These are phyloP conservation scores for Setaria italica DNA, from an alignment of 202 grass and related monocot genomes.

Conservation along the genomic window DNA sequence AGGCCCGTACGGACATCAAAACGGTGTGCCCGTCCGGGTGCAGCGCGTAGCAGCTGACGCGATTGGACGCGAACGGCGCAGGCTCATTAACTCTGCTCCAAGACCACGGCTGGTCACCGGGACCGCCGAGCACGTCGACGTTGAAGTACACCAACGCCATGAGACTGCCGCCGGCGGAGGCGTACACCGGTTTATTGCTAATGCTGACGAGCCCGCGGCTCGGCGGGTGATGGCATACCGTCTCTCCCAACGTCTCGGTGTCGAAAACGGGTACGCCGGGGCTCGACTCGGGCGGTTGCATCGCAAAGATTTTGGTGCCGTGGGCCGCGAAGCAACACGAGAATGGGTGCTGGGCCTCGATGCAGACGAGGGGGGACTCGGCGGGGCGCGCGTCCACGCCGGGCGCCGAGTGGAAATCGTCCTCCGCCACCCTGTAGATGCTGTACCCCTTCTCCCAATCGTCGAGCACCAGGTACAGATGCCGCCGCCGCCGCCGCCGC, in stretches of 20 bases:
- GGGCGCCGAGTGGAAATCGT: too few species aligned
- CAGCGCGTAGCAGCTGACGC: neutral
- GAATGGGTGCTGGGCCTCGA: neutral
- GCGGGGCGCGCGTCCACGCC: too few species aligned
- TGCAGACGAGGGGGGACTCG: neutral
- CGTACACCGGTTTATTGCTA: neutral
- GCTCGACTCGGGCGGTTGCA: neutral
- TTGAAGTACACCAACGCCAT: neutral
- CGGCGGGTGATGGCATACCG: neutral
- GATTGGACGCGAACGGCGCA: neutral
- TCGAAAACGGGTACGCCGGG: neutral
- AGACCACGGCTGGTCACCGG: neutral
- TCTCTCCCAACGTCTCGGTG: neutral
- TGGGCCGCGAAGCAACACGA: neutral
- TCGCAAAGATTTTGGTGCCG: neutral
- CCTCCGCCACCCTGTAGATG: too few species aligned
- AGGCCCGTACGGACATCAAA: neutral
- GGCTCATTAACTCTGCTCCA: too few species aligned
- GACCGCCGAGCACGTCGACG: neutral
- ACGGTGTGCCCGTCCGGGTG: constrained; percentile 18
- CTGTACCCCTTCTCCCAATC: too few species aligned
- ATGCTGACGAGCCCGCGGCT: neutral
- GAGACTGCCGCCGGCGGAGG: neutral
- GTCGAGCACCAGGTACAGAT: too few species aligned
- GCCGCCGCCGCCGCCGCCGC: too few species aligned